phyloP scores from a whole-genome alignment of 148 eudicot species.

The Cornus controversa region DNA sequence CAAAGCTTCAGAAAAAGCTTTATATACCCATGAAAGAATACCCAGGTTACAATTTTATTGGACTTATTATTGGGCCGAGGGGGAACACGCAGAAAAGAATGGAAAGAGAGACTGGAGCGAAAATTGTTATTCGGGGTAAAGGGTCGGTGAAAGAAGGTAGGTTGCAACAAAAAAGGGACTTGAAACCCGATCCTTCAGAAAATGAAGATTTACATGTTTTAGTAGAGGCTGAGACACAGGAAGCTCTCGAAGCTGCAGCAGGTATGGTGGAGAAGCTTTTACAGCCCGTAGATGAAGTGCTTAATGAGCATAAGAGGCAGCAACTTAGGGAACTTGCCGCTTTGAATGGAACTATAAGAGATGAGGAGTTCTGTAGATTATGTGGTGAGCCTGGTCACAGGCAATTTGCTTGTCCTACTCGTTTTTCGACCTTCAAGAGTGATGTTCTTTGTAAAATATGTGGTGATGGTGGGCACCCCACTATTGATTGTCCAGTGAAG shows the following conservation, averaged over 20 bases:
- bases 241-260: constrained; percentile 83
- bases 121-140: constrained; percentile 86
- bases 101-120: constrained; percentile 92
- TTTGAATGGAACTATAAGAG: constrained; percentile 84
- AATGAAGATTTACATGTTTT: constrained; percentile 96
- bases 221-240: constrained; percentile 87
- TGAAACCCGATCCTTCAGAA: constrained; percentile 72
- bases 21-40: constrained; percentile 86
- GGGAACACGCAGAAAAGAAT: constrained; percentile 90
- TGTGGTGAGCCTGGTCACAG: constrained; percentile 93
- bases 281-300: constrained; percentile 82
- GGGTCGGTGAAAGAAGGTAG: constrained; percentile 82
- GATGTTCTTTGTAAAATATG: constrained; percentile 84
- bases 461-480: constrained; percentile 92
- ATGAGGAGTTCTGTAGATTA: constrained; percentile 80
- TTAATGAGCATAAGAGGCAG: constrained; percentile 88
- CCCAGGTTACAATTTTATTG: constrained; percentile 86
- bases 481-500: constrained; percentile 88
- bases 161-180: constrained; percentile 68
- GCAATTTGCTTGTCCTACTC: constrained; percentile 77
- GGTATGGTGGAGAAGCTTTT: constrained; percentile 88
- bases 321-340: constrained; percentile 88
- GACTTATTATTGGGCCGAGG: constrained; percentile 89
- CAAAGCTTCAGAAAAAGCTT: constrained; percentile 80
- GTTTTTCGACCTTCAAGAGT: constrained; percentile 71